phyloP scores from a whole-genome alignment of 2,329 filamentous ascomycete species.

The Knoxdaviesia proteae region DNA sequence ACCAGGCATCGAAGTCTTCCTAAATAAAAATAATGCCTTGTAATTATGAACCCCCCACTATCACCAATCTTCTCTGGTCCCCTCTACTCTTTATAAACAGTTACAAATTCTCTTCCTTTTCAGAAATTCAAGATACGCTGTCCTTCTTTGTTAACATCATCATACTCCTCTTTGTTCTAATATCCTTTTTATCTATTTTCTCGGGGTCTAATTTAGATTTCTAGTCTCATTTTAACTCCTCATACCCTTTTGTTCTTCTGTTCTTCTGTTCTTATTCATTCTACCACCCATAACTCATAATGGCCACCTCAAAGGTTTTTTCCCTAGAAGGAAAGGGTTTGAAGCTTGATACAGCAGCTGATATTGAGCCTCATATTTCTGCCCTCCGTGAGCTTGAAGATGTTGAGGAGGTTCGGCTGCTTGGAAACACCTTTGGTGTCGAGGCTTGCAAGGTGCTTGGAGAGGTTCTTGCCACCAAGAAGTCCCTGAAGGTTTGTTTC shows the following conservation, averaged over 20 bases:
- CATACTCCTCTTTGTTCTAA: neutral
- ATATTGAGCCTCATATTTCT: conserved; percentile 69
- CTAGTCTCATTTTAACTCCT: neutral
- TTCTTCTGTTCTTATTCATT: neutral
- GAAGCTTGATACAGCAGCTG: conserved; percentile 75
- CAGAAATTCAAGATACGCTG: too few species aligned
- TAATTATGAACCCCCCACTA: too few species aligned
- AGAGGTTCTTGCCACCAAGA: conserved; percentile 66
- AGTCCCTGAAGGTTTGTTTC: conserved; percentile 45
- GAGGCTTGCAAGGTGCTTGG: conserved; percentile 73
- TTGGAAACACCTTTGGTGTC: conserved; percentile 84
- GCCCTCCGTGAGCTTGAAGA: conserved; percentile 49
- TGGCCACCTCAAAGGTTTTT: conserved; percentile 48
- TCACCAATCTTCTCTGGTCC: too few species aligned
- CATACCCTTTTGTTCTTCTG: neutral
- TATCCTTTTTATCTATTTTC: neutral
- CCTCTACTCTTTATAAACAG: too few species aligned
- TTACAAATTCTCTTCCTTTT: too few species aligned
- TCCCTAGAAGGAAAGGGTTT: conserved; percentile 80
- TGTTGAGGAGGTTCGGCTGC: conserved; percentile 67
- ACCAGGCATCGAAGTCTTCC: too few species aligned
- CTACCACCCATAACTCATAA: conserved; percentile 9
- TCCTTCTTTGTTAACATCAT: neutral
- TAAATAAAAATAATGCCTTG: too few species aligned
- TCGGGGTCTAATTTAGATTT: neutral